Percentiles rank a stretch among this genome's conserved stretches.
phyloP scores from a whole-genome alignment of 1,139 yeast species.

The Pichia sp. region DNA sequence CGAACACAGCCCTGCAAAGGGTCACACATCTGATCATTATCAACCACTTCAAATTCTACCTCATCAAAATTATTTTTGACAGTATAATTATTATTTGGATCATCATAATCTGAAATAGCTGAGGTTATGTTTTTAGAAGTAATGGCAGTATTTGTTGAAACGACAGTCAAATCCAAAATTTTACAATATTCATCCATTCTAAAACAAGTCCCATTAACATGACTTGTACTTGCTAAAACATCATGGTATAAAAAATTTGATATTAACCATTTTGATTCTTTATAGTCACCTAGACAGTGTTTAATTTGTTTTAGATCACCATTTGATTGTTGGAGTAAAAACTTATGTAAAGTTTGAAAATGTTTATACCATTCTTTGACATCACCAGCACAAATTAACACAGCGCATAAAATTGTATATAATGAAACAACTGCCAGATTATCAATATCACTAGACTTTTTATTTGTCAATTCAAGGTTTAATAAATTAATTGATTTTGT shows the following conservation, averaged over 20 bases:
- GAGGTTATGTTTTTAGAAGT: too few species aligned
- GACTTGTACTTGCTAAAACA: slow-evolving; percentile 33
- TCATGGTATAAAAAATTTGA: slow-evolving; percentile 41
- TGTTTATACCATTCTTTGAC: slow-evolving; percentile 35
- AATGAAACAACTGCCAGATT: slow-evolving; percentile 17
- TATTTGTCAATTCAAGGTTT: slow-evolving; percentile 6
- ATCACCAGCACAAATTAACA: slow-evolving; percentile 39
- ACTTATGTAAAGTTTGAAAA: slow-evolving; percentile 39
- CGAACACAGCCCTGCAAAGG: slow-evolving; percentile 43
- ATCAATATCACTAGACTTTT: slow-evolving; percentile 16
- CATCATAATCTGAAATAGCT: too few species aligned
- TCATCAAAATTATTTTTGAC: slow-evolving; percentile 24
- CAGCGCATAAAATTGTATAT: slow-evolving; percentile 23
- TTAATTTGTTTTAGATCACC: slow-evolving; percentile 32
- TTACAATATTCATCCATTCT: slow-evolving; percentile 32
- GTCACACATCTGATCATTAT: slow-evolving; percentile 34
- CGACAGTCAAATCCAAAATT: slow-evolving; percentile 20
- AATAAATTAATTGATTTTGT: slow-evolving; percentile 13
- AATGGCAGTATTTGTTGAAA: too few species aligned
- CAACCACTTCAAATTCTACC: slow-evolving; percentile 21
- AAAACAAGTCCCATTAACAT: slow-evolving; percentile 34
- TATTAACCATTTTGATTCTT: slow-evolving; percentile 38
- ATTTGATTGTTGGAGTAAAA: slow-evolving; percentile 31
- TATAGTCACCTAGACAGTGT: slow-evolving; percentile 32
- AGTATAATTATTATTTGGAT: not conserved